Percentiles rank a stretch among this genome's conserved stretches.
Evolutionary conservation across 164 flowering plant species (phyloP).

Genomic region (Vitis cinerea): DNA sequence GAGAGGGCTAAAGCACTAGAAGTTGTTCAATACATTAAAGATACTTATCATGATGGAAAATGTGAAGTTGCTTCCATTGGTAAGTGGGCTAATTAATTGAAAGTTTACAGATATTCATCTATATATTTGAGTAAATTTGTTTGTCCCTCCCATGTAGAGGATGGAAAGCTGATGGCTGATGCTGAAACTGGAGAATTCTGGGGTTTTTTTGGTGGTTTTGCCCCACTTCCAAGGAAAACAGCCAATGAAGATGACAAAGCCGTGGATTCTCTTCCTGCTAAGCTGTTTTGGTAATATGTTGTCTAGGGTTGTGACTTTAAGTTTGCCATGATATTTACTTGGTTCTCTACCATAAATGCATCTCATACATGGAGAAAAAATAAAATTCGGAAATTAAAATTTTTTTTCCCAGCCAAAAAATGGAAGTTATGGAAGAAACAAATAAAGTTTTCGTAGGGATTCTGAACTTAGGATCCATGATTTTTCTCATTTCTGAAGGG

Average conservation of each 20-base stretch:
- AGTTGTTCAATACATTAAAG: constrained; percentile 95
- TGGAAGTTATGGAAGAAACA: no score
- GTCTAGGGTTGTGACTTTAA: neutral
- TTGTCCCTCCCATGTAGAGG: constrained; percentile 52
- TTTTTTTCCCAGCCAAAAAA: no score
- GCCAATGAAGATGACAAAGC: constrained; percentile 51
- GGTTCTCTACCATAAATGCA: neutral
- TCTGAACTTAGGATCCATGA: neutral
- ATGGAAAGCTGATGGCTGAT: constrained; percentile 98
- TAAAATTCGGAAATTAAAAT: no score
- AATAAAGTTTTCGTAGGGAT: neutral
- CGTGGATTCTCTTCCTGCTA: constrained; percentile 40
- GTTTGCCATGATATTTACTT: neutral
- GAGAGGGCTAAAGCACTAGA: constrained; percentile 99
- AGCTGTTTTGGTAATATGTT: constrained; percentile 58
- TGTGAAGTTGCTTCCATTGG: constrained; percentile 96
- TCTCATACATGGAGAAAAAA: no score
- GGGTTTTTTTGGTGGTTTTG: constrained; percentile 98
- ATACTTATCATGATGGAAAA: constrained; percentile 95
- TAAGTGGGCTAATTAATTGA: constrained; percentile 31
- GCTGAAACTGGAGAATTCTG: constrained; percentile 98
- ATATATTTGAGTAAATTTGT: constrained; percentile 10
- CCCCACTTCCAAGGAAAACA: constrained; percentile 92
- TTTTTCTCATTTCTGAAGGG: constrained; percentile 15
- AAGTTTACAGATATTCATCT: constrained; percentile 6